Evolutionary conservation across 352 stramenopile genomes (phyloP).

Genomic region (Pythium scleroteichum): DNA sequence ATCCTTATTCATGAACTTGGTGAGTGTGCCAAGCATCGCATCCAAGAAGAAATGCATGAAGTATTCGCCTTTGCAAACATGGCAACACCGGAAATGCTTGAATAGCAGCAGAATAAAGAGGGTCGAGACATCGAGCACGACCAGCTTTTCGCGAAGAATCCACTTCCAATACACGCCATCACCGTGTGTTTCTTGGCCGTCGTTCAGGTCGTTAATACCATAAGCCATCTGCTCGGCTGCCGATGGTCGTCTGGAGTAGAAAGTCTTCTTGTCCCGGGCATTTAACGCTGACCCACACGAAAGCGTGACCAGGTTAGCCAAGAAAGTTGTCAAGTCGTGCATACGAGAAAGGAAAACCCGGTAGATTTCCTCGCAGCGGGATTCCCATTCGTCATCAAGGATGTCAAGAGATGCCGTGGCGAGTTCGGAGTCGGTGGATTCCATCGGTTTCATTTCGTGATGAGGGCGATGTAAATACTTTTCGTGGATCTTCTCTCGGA

Average conservation of each 20-base stretch:
- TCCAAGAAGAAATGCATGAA: conserved; percentile 83
- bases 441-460: conserved; percentile 50
- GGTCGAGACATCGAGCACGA: conserved; percentile 74
- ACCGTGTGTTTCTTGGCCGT: conserved; percentile 36
- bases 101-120: conserved; percentile 67
- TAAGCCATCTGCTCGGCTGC: conserved; percentile 45
- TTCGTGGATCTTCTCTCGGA: conserved; percentile 62
- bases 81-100: conserved; percentile 77
- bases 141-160: conserved; percentile 79
- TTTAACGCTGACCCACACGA: conserved; percentile 69
- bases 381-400: conserved; percentile 77
- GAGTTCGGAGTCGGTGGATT: conserved; percentile 47
- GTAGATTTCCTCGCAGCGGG: conserved; percentile 67
- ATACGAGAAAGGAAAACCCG: conserved; percentile 73
- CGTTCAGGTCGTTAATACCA: conserved; percentile 49
- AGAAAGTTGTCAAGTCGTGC: conserved; percentile 64
- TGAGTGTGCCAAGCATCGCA: conserved; percentile 68
- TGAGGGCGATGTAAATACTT: conserved; percentile 73
- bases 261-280: conserved; percentile 79
- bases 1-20: conserved; percentile 90
- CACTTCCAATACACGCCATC: conserved; percentile 81
- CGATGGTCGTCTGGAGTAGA: conserved; percentile 66
- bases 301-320: conserved; percentile 67
- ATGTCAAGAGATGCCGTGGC: conserved; percentile 43
- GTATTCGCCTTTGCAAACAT: conserved; percentile 78